A percentile compares a stretch with the other conserved stretches of the same genome.
phyloP scores from a whole-genome alignment of 2,329 filamentous ascomycete species.

The Chaetomium olivaceum region DNA sequence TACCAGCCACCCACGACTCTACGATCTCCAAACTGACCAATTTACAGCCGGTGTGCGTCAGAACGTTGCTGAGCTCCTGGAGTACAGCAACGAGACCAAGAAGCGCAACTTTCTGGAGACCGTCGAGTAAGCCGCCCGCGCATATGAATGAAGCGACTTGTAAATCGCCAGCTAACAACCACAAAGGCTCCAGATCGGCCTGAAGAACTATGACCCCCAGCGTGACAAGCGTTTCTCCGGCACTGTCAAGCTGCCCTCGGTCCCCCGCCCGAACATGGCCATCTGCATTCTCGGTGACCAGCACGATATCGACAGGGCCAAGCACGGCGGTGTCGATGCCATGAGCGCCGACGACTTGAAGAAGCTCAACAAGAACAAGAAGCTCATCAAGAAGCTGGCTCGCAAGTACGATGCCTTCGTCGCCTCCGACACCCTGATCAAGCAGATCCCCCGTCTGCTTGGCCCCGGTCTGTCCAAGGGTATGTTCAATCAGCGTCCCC shows the following conservation, averaged over 20 bases:
- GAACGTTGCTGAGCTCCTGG: conserved; percentile 90
- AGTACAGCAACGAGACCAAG: conserved; percentile 90
- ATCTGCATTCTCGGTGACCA: conserved; percentile 75
- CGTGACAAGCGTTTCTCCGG: conserved; percentile 99
- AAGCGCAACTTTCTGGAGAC: conserved; percentile 97
- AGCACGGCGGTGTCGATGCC: conserved; percentile 97
- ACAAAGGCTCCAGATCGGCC: conserved; percentile 65
- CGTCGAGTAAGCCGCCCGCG: conserved; percentile 53
- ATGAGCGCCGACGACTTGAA: conserved; percentile 99
- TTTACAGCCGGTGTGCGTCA: conserved; percentile 83
- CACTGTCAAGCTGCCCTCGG: conserved; percentile 90
- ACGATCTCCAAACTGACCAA: conserved; percentile 27
- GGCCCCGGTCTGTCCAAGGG: conserved; percentile 98
- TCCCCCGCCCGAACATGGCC: conserved; percentile 88
- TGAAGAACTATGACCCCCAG: conserved; percentile 99
- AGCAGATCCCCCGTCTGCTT: conserved; percentile 99
- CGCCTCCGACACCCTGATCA: conserved; percentile 95
- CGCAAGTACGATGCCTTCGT: conserved; percentile 99
- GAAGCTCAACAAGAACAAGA: conserved; percentile 99
- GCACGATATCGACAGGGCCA: conserved; percentile 99
- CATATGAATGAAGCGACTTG: not conserved
- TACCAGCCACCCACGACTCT: conserved; percentile 1
- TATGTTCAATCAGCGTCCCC: conserved; percentile 48
- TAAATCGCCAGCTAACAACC: conserved; percentile 14
- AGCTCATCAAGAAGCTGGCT: conserved; percentile 99